Evolutionary conservation across 2,329 filamentous ascomycete species (phyloP).

Genomic region (Colletotrichum orchidophilum): DNA sequence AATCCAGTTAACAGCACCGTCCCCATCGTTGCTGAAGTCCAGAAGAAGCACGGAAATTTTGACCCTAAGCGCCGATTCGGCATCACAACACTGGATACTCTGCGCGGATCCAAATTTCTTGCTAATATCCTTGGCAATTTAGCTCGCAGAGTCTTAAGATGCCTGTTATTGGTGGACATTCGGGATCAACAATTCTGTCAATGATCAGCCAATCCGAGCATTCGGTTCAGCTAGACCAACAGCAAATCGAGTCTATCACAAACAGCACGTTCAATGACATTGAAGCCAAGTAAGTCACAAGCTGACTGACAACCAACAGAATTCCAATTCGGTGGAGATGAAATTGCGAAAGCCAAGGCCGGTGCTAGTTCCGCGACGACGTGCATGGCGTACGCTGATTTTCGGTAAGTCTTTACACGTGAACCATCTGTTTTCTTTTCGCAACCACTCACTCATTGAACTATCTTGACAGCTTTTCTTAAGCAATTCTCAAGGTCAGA

Average conservation of each 20-base stretch:
- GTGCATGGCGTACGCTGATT: constrained; percentile 79
- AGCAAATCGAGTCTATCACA: constrained; percentile 62
- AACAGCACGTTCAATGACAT: constrained; percentile 48
- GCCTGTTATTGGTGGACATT: constrained; percentile 80
- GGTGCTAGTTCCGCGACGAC: constrained; percentile 83
- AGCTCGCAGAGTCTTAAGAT: constrained; percentile 77
- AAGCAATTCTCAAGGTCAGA: constrained; percentile 77
- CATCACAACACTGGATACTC: background rate
- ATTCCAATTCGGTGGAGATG: constrained; percentile 83
- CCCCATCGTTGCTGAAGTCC: background rate
- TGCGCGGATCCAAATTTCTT: constrained; percentile 46
- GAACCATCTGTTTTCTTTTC: background rate
- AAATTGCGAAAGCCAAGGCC: constrained; percentile 88
- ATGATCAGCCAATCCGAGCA: background rate
- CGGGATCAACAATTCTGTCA: constrained; percentile 72
- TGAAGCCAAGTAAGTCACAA: background rate
- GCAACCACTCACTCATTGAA: too few species aligned
- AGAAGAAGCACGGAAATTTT: background rate
- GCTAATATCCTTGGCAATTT: constrained; percentile 59
- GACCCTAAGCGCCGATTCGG: background rate
- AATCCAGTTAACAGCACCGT: background rate
- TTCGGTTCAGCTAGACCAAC: constrained; percentile 66
- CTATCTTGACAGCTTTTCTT: constrained; percentile 51
- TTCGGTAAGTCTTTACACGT: constrained; percentile 33
- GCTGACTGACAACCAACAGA: constrained; percentile 39